Evolutionary conservation across 2,329 filamentous ascomycete species (phyloP).

Genomic region (Trichoderma koningii): DNA sequence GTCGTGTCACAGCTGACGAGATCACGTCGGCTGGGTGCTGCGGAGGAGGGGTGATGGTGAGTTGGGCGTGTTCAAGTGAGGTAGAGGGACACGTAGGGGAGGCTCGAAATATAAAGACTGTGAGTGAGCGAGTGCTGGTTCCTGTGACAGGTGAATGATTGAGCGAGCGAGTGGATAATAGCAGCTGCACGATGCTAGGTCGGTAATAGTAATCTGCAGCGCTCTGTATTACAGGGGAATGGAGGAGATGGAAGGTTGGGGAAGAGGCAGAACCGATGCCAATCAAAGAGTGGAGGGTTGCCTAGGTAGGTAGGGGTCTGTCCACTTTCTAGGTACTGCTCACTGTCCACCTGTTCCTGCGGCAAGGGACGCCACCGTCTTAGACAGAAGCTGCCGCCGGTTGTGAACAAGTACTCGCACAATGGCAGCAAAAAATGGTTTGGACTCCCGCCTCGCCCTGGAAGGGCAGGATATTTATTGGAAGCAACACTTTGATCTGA

Average conservation of each 20-base stretch:
- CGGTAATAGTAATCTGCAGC: neutral
- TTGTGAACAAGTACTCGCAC: no score
- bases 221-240: constrained; percentile 22
- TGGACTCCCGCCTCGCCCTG: no score
- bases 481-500: no score
- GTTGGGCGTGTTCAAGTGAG: neutral
- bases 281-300: no score
- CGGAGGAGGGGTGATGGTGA: neutral
- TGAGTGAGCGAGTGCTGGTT: neutral
- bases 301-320: no score
- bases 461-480: no score
- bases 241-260: constrained; percentile 16
- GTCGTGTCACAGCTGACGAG: constrained; percentile 4
- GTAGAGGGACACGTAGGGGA: neutral
- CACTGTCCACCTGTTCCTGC: neutral
- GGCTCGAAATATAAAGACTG: neutral
- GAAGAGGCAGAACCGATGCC: neutral
- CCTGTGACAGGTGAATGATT: neutral
- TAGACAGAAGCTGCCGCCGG: no score
- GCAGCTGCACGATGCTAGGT: neutral
- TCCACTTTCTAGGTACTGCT: neutral
- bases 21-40: neutral
- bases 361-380: neutral
- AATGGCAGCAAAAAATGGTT: no score
- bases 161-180: neutral